Evolutionary conservation across 2,329 filamentous ascomycete genomes (phyloP), one percentile per base, ranked within the genome.

Genomic region (Fusarium haematococcum): DNA sequence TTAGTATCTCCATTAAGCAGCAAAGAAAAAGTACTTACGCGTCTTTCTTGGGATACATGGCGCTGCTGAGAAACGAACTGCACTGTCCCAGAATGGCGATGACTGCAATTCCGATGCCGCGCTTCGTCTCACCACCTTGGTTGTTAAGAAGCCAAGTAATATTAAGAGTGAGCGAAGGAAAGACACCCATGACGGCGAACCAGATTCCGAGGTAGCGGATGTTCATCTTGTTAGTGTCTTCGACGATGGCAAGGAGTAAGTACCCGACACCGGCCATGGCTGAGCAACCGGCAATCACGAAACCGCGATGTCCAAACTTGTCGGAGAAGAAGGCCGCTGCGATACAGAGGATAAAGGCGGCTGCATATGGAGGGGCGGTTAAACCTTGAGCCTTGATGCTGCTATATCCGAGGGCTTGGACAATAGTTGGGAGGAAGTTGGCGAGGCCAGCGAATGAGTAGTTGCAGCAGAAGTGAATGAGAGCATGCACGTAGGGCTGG

Each of bases 401-500:
- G 6, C 61, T 64, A 0, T 76, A 76, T 0, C 74, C 74, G 11
- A 76, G 58, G 0, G 30, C 39, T 4, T 67, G 48, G 0, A 76
- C 65, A 3, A 76, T 76, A 0, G 74, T 75, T 0, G 74, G 74
- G 0, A 76, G 67, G 2, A 76, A 76, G 6, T 76, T 76, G 4
- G 74, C 66, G 0, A 76, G 27, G 8, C 65, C 69, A 0, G 74
- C 74, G 5, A 76, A 76, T 0, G 74, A 76, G 30, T 68, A 76
- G 48, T 76, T 76, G 7, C 74, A 76, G 23, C 74, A 76, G 23
- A 76, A 76, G 30, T 75, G 74, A 1, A 76, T 76, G 0, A 75
- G 18, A 0, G 74, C 63, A 6, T 76, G 74, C 2, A 76, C 33
- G 11, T 76, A 76, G 1, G 68, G 64, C 20, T 76, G 66, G 0